Conservation (phyloP, 202 grass and related monocot species). For the Digitaria exilis region DNA sequence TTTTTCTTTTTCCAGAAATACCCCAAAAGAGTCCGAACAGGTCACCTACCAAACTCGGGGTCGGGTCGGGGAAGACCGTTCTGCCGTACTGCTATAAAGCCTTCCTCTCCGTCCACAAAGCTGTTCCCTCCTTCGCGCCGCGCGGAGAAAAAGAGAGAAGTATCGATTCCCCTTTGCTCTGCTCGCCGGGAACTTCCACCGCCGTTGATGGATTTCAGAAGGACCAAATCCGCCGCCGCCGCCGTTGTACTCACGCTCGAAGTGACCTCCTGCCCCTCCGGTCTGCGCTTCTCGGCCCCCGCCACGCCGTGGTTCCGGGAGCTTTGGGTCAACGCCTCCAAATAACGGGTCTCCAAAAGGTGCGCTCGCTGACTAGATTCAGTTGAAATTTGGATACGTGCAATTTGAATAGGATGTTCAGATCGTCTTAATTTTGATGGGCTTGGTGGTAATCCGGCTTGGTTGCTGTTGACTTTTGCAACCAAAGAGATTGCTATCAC, state of each 20-base stretch:
- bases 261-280: conserved; percentile 22
- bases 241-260: conserved; percentile 13
- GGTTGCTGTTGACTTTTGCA: conserved; percentile 8
- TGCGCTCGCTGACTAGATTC: neutral
- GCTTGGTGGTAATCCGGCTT: neutral
- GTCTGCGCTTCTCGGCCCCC: conserved; percentile 42
- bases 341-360: conserved; percentile 37
- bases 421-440: neutral
- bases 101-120: neutral
- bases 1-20: neutral
- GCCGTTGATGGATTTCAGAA: conserved; percentile 52
- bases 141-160: neutral
- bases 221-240: neutral
- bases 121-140: neutral
- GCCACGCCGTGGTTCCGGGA: conserved; percentile 73
- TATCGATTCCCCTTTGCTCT: neutral
- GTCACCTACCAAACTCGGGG: conserved; percentile 6
- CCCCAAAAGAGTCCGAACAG: conserved; percentile 14
- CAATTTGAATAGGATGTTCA: neutral
- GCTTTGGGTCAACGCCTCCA: conserved; percentile 60
- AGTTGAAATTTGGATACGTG: neutral
- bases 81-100: conserved; percentile 13
- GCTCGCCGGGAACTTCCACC: conserved; percentile 41
- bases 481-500: neutral
- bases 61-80: neutral